Evolutionary conservation across 139 green algal species (phyloP).

Genomic region (Spirogloea muscicola): DNA sequence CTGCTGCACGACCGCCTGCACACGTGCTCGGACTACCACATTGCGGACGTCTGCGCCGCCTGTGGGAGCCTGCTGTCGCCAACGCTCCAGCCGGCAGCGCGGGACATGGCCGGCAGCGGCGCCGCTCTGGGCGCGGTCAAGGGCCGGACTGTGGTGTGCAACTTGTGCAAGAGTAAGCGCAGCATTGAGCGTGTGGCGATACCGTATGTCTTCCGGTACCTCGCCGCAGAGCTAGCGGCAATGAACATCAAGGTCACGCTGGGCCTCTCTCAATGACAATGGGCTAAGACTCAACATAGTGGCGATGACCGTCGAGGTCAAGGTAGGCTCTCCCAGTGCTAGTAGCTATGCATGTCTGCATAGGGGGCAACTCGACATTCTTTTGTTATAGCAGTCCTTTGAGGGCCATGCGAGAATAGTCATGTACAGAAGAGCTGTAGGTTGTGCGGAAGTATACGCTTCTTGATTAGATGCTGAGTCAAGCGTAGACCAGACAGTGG

Average conservation of each 20-base stretch:
- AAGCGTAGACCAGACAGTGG: too few relatives aligned
- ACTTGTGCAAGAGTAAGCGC: constrained; percentile 30
- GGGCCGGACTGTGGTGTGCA: constrained; percentile 37
- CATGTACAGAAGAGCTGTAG: too few relatives aligned
- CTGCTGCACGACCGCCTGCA: constrained; percentile 91
- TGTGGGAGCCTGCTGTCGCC: constrained; percentile 78
- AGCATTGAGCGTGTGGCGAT: constrained; percentile 48
- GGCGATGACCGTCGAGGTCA: too few relatives aligned
- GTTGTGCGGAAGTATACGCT: too few relatives aligned
- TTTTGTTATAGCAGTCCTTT: too few relatives aligned
- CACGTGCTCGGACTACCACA: constrained; percentile 82
- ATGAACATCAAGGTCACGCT: constrained; percentile 60
- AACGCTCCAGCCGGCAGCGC: constrained; percentile 2
- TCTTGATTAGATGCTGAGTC: too few relatives aligned
- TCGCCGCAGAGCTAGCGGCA: constrained; percentile 55
- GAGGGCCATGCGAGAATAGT: too few relatives aligned
- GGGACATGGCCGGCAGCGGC: not conserved
- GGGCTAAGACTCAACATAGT: too few relatives aligned
- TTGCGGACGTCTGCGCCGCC: constrained; percentile 76
- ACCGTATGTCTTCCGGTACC: constrained; percentile 59
- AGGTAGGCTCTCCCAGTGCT: too few relatives aligned
- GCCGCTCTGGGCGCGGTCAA: not conserved
- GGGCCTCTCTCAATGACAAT: too few relatives aligned
- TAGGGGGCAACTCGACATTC: too few relatives aligned
- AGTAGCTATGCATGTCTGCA: too few relatives aligned